phyloP scores from a whole-genome alignment of 768 basidiomycete species.

The Pleurotus eryngii region DNA sequence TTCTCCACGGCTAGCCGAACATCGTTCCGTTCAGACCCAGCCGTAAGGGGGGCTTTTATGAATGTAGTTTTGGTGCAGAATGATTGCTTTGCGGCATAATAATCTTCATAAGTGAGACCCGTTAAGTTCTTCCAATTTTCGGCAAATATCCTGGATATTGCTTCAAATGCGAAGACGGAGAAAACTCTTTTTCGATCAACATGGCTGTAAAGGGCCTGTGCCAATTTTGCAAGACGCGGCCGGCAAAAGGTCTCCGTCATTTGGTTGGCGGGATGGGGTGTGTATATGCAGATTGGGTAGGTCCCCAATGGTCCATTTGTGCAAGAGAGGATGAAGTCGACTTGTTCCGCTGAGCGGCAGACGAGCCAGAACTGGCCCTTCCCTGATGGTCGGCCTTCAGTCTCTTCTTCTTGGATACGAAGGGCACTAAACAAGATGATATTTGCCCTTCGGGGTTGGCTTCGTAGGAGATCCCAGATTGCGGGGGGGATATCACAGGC shows the following conservation, averaged over 20 bases:
- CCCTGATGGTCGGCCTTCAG: neutral
- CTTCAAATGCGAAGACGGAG: conserved; percentile 44
- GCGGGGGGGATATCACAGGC: conserved; percentile 25
- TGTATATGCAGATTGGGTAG: conserved; percentile 52
- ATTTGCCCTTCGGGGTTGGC: conserved; percentile 24
- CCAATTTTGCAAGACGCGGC: conserved; percentile 31
- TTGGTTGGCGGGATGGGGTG: conserved; percentile 27
- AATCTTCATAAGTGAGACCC: conserved; percentile 25
- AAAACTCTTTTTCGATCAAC: conserved; percentile 37
- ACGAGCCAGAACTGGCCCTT: conserved; percentile 24
- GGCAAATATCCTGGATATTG: conserved; percentile 34
- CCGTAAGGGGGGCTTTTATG: conserved; percentile 18
- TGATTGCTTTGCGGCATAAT: conserved; percentile 44
- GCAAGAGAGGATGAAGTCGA: conserved; percentile 47
- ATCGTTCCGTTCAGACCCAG: conserved; percentile 8
- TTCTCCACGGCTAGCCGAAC: conserved; percentile 10
- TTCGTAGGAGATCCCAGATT: conserved; percentile 26
- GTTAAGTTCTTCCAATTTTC: conserved; percentile 32
- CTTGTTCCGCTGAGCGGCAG: conserved; percentile 28
- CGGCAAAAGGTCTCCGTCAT: conserved; percentile 23
- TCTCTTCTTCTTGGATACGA: conserved; percentile 8
- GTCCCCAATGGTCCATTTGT: conserved; percentile 37
- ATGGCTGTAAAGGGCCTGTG: conserved; percentile 22
- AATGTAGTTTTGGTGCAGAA: conserved; percentile 36
- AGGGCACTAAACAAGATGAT: conserved; percentile 18